These are phyloP conservation scores for Rhodomyrtus tomentosa DNA, from an alignment of 345 rosid genomes.

Conservation along the genomic window DNA sequence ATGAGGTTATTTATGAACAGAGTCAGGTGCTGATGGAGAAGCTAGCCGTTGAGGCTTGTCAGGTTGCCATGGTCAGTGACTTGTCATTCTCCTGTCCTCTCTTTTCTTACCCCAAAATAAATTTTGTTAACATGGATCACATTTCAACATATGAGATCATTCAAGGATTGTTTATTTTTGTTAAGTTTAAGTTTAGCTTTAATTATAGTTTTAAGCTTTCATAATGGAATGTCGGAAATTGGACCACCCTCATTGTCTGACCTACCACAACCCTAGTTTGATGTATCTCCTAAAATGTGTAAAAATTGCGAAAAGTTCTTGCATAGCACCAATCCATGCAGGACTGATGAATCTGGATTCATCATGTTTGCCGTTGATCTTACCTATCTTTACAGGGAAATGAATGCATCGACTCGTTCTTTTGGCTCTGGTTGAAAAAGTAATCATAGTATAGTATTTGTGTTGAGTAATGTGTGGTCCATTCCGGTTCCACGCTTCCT, in stretches of 20 bases:
- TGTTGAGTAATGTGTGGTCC: not conserved
- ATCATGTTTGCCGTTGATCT: not conserved
- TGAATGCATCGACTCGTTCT: not conserved
- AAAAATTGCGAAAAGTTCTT: not conserved
- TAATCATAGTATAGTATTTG: not conserved
- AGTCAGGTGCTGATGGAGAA: constrained; percentile 63
- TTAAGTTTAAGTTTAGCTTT: not conserved
- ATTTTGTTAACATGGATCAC: not conserved
- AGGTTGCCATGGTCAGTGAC: constrained; percentile 56
- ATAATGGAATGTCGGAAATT: not conserved
- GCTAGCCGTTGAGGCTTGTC: constrained; percentile 66
- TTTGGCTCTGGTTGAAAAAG: not conserved
- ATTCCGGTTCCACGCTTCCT: not conserved
- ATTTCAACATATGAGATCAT: not conserved
- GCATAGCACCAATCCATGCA: not conserved
- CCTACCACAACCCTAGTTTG: not conserved
- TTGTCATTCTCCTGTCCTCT: not conserved
- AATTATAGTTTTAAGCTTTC: not conserved
- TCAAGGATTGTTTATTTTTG: not conserved
- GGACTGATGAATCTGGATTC: not conserved
- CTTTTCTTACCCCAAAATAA: not conserved
- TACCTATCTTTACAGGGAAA: not conserved
- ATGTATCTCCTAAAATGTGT: not conserved
- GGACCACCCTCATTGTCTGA: not conserved
- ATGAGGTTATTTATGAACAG: constrained; percentile 48